Evolutionary conservation across 2,329 filamentous ascomycete genomes (phyloP), one percentile per base, ranked within the genome.

Genomic region (Colletotrichum lini): DNA sequence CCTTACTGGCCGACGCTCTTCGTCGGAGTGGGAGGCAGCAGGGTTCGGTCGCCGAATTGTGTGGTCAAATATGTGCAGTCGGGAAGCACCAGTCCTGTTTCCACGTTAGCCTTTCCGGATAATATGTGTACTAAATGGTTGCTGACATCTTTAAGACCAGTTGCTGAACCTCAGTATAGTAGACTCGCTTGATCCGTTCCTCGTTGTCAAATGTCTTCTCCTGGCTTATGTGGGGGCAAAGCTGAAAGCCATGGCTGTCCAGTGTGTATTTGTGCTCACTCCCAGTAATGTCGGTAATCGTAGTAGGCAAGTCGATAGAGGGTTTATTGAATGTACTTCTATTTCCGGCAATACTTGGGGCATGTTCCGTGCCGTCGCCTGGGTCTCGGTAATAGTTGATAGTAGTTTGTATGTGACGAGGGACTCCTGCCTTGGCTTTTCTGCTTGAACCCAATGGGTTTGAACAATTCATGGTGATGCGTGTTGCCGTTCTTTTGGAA

Each of bases 151-250:
- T 87, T 67, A 91, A 91, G 0, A 95, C 79, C 23, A 94, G 79
- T 59, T 89, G 81, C 78, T 94, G 90, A 3, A 93, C 89, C 78
- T 95, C 93, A 0, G 91, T 87, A 79, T 95, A 95, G 81, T 95
- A 95, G 7, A 86, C 83, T 4, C 83, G 77, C 77, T 90, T 87
- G 79, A 95, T 91, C 42, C 85, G 84, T 1, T 87, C 87, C 62
- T 93, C 90, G 74, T 92, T 87, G 2, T 74, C 2, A 66, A 84
- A 84, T 38, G 81, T 78, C 70, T 80, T 81, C 75, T 84, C 82
- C 10, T 73, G 67, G 2, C 79, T 76, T 0, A 72, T 58, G 44
- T 81, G 78, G 0, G 60, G 73, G 44, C 78, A 67, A 40, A 82
- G 74, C 65, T 83, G 79, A 73, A 84, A 84, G 1, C 82, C 82